Evolutionary conservation across 495 filamentous ascomycete genomes (phyloP).

Genomic region (Neurospora sp.): DNA sequence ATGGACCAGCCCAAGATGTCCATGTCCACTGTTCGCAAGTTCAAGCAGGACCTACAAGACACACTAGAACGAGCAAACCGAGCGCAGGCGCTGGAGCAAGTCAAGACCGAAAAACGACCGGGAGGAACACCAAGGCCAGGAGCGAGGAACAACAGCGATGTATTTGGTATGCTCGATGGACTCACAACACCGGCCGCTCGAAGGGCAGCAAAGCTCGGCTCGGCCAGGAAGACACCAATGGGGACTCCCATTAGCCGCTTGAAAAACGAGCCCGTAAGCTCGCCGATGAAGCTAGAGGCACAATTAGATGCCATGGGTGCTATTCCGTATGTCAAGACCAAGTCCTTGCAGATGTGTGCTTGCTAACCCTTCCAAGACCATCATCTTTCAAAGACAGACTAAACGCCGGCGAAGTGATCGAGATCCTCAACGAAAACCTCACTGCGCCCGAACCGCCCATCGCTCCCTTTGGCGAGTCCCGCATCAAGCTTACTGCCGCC

Average conservation of each 20-base stretch:
- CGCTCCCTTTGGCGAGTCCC: slow-evolving; percentile 60
- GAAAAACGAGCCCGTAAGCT: slow-evolving; percentile 34
- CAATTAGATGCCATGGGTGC: slow-evolving; percentile 30
- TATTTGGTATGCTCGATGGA: slow-evolving; percentile 83
- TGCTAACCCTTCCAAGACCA: slow-evolving; percentile 21
- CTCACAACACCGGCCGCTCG: slow-evolving; percentile 54
- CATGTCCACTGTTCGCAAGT: slow-evolving; percentile 55
- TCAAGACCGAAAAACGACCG: slow-evolving; percentile 51
- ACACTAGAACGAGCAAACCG: slow-evolving; percentile 59
- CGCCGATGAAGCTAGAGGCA: slow-evolving; percentile 34
- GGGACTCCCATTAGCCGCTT: slow-evolving; percentile 37
- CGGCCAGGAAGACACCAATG: slow-evolving; percentile 49
- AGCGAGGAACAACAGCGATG: slow-evolving; percentile 46
- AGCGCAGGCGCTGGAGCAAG: slow-evolving; percentile 29
- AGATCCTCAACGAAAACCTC: slow-evolving; percentile 74
- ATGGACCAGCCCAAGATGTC: slow-evolving; percentile 60
- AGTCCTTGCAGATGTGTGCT: background rate
- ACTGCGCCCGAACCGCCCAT: slow-evolving; percentile 57
- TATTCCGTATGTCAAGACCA: slow-evolving; percentile 22
- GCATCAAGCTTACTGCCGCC: slow-evolving; percentile 71
- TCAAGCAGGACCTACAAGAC: slow-evolving; percentile 84
- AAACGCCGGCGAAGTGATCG: slow-evolving; percentile 69
- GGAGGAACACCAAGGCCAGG: slow-evolving; percentile 56
- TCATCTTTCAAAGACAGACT: slow-evolving; percentile 59
- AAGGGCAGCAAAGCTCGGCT: slow-evolving; percentile 39